Evolutionary conservation across 768 basidiomycete genomes (phyloP).

Genomic region (Porpolomopsis calyptriformis): DNA sequence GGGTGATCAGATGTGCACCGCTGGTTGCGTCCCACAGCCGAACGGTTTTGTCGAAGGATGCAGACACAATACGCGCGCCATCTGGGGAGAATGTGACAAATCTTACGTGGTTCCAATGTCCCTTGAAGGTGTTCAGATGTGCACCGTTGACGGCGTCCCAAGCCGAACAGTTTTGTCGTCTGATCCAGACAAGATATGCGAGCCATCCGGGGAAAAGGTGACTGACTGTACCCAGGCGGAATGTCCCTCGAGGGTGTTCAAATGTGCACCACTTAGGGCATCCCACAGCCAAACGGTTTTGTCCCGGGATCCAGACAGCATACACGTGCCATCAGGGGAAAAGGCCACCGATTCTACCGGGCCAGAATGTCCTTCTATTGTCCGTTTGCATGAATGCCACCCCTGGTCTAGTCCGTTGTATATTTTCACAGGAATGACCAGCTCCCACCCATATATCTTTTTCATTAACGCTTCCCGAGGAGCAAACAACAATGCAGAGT

Average conservation of each 20-base stretch:
- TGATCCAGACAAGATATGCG: constrained; percentile 29
- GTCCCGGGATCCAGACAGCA: constrained; percentile 15
- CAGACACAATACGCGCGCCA: constrained; percentile 15
- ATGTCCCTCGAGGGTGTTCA: not conserved
- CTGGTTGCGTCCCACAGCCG: constrained; percentile 14
- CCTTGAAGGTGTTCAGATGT: not conserved
- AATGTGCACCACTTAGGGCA: not conserved
- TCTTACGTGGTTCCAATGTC: constrained; percentile 8
- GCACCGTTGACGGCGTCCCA: not conserved
- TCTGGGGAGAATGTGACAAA: constrained; percentile 21
- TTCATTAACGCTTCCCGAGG: not conserved
- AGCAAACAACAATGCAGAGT: not conserved
- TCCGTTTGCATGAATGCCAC: not conserved
- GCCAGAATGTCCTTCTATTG: constrained; percentile 2
- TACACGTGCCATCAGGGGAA: constrained; percentile 16
- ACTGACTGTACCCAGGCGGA: constrained; percentile 38
- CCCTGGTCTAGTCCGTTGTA: not conserved
- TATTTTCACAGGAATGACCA: not conserved
- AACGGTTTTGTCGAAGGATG: constrained; percentile 11
- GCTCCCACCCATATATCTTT: not conserved
- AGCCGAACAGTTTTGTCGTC: not conserved
- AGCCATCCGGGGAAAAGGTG: constrained; percentile 78
- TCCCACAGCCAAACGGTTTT: not conserved
- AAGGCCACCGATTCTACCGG: constrained; percentile 14
- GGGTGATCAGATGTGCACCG: not conserved